Evolutionary conservation across 441 rosid species (phyloP), one percentile per base, ranked within the genome.

Genomic region (Breynia disticha): DNA sequence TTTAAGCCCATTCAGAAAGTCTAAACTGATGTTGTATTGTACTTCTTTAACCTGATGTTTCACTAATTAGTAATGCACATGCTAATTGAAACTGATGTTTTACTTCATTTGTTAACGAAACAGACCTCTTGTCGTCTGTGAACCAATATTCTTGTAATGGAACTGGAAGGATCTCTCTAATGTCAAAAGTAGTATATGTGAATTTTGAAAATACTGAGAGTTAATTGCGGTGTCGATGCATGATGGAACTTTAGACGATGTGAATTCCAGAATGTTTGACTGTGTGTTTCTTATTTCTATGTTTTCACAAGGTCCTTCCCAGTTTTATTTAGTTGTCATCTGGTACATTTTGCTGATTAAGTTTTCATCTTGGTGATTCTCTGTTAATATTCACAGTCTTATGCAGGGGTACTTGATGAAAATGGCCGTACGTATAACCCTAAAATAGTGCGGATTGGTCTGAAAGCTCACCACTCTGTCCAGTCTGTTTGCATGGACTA

Each of bases 381-480:
- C 15, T 10, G 43, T 2, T 39, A 2, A 9, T 39, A 4, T 6
- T 39, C 9, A 39, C 48, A 60, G 46, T 63, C 37, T 58, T 56
- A 50, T 51, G 64, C 77, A 91, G 98, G 95, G 64, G 71, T 91
- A 48, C 86, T 76, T 50, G 90, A 91, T 69, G 98, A 91, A 71
- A 83, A 84, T 54, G 76, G 75, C 37, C 84, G 41, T 48, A 56
- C 79, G 3, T 84, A 88, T 69, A 81, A 81, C 56, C 98, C 98
- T 37, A 88, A 91, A 70, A 72, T 91, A 71, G 98, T 91, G 42
- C 84, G 91, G 45, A 86, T 88, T 66, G 98, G 98, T 79, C 91
- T 91, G 56, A 88, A 91, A 73, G 78, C 95, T 55, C 95, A 91
- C 67, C 95, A 86, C 64, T 86, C 98, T 12, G 77, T 91, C 58